These are phyloP conservation scores for Hymenoscyphus infarciens DNA, from an alignment of 2,329 filamentous ascomycete species.

Conservation along the genomic window DNA sequence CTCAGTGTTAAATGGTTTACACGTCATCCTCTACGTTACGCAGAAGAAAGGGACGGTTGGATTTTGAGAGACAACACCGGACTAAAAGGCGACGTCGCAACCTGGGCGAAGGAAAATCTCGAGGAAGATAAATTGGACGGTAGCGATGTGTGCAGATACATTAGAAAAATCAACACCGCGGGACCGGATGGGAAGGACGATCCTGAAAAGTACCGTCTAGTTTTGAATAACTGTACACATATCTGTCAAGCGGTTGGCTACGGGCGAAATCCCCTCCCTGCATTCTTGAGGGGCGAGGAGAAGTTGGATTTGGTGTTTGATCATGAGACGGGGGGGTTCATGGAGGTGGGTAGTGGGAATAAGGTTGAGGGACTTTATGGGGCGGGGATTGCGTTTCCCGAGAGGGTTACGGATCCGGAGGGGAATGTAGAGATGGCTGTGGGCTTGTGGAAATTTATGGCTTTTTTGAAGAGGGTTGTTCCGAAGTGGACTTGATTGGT, in stretches of 20 bases:
- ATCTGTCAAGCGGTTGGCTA: conserved; percentile 60
- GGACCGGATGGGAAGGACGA: conserved; percentile 35
- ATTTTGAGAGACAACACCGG: conserved; percentile 64
- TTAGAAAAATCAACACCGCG: conserved; percentile 29
- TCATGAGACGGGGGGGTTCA: conserved; percentile 43
- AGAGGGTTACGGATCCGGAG: conserved; percentile 55
- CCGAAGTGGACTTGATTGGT: conserved; percentile 45
- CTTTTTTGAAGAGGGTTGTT: conserved; percentile 52
- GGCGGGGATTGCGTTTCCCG: conserved; percentile 62
- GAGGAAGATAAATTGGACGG: conserved; percentile 47
- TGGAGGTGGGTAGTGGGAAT: conserved; percentile 39
- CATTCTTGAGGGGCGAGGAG: conserved; percentile 37
- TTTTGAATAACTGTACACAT: conserved; percentile 49
- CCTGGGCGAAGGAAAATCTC: conserved; percentile 56
- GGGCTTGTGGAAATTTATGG: conserved; percentile 65
- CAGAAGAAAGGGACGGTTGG: conserved; percentile 59
- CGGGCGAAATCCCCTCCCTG: conserved; percentile 46
- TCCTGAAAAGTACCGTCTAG: conserved; percentile 41
- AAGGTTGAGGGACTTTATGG: conserved; percentile 53
- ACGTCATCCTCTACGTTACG: conserved; percentile 57
- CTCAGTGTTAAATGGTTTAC: conserved; percentile 60
- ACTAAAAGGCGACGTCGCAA: conserved; percentile 57
- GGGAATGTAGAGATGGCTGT: conserved; percentile 61
- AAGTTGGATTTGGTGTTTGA: conserved; percentile 34
- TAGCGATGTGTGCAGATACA: conserved; percentile 29